Base-by-base conservation (phyloP, 192 early-diverging fungal genomes). In the Ambispora gerdemannii region DNA sequence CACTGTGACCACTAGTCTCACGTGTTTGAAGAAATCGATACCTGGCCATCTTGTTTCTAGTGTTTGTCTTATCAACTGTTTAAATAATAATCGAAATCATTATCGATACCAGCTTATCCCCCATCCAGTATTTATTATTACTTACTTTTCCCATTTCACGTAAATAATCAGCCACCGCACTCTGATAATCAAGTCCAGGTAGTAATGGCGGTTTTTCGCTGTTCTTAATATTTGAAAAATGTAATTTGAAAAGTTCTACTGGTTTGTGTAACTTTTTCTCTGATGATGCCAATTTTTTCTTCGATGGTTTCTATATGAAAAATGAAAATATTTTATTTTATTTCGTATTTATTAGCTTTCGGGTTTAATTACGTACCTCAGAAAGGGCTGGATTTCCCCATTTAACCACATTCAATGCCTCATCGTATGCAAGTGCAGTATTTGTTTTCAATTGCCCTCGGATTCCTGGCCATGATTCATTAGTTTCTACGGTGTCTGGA, bases 161-260 rank as follows among this genome's bases (percentile, higher is more conserved):
- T 6, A 56, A 20, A 20, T 56, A 56, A 56, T 56, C 53, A 13
- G 20, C 20, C 8, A 56, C 20, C 4, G 53, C 8, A 4, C 20
- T 56, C 20, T 27, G 4, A 56, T 7, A 56, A 7, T n/a, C 27
- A 4, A 56, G 6, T 27, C 20, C 20, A 24, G 19, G 19, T 7
- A 20, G 53, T 20, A 56, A 56, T 6, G 20, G 20, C 6, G 53
- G 53, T 27, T 56, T 56, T 56, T 6, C 7, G 20, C 20, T 7
- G 4, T 27, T 27, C 6, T 4, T 6, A 4, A 27, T 56, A 27
- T 56, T 27, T 13, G 27, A 24, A 7, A 56, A 20, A 56, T 56
- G 53, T 27, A 56, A 56, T 56, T 56, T 56, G 20, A 56, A 56
- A 6, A 56, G 6, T 20, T 56, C 53, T 56, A 56, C 53, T 13